These are phyloP conservation scores for Entomortierella chlamydospora DNA, from an alignment of 192 early-diverging fungal species.

Conservation along the genomic window DNA sequence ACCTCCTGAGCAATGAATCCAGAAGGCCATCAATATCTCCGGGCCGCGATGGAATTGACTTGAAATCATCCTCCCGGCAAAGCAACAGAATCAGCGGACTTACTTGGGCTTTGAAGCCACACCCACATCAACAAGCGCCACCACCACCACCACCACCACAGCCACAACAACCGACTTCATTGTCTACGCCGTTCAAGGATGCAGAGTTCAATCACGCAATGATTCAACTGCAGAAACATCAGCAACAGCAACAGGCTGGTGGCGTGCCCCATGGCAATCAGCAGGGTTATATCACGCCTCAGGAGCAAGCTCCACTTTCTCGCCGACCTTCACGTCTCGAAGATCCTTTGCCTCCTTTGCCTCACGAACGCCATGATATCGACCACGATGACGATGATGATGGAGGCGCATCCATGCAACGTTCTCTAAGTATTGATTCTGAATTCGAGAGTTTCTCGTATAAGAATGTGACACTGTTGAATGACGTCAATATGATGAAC, in stretches of 20 bases:
- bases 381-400: slow-evolving; percentile 13
- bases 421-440: slow-evolving; percentile 52
- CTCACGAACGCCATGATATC: slow-evolving; percentile 6
- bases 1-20: not conserved
- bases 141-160: too few relatives aligned
- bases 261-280: too few relatives aligned
- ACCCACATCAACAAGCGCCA: not conserved
- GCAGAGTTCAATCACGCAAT: not conserved
- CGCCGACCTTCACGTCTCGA: slow-evolving; percentile 16
- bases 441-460: slow-evolving; percentile 73
- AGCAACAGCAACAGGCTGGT: slow-evolving; percentile 8
- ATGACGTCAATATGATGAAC: slow-evolving; percentile 70
- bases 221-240: not conserved
- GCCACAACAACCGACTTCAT: not conserved
- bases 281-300: not conserved
- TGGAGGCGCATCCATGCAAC: slow-evolving; percentile 32
- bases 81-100: slow-evolving; percentile 3
- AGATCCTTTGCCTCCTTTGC: not conserved
- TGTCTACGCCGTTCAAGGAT: not conserved
- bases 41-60: slow-evolving; percentile 3
- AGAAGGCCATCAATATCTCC: not conserved
- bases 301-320: slow-evolving; percentile 7
- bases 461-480: slow-evolving; percentile 72
- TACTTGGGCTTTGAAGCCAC: slow-evolving; percentile 22
- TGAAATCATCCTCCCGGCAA: slow-evolving; percentile 1